A percentile compares a stretch with the other conserved stretches of the same genome.
These are phyloP conservation scores for Moniliella sp. DNA, from an alignment of 1,284 basidiomycete species.

Conservation along the genomic window DNA sequence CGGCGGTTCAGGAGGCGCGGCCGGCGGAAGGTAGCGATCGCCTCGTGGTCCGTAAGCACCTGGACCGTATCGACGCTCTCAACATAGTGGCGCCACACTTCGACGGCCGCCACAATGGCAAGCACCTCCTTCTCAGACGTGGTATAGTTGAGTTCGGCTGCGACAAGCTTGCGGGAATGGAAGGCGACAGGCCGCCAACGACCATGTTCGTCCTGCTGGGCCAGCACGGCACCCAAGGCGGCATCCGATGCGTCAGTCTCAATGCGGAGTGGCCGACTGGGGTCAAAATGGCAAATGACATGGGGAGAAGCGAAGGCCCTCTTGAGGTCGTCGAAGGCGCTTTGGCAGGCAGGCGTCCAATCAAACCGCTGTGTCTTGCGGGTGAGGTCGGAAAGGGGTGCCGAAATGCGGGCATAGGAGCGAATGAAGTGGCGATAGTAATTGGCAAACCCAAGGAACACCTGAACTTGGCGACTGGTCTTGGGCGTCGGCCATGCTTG, in stretches of 20 bases:
- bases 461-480: constrained; percentile 8
- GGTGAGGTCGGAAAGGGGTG: constrained; percentile 1
- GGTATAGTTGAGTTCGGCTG: constrained; percentile 38
- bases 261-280: constrained; percentile 1
- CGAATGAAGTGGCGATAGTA: constrained; percentile 3
- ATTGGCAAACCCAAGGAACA: constrained; percentile 4
- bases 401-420: constrained; percentile 1
- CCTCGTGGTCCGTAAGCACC: constrained; percentile 6
- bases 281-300: constrained; percentile 14
- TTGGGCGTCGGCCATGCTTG: constrained; percentile 35
- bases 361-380: constrained; percentile 2
- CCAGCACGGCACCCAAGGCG: constrained; percentile 2
- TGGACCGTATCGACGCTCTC: constrained; percentile 14
- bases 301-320: constrained; percentile 19
- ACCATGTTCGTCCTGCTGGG: constrained; percentile 2
- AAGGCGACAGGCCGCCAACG: constrained; percentile 4
- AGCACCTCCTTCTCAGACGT: constrained; percentile 39
- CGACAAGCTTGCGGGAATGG: constrained; percentile 7
- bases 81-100: constrained; percentile 35
- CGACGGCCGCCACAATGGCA: constrained; percentile 10
- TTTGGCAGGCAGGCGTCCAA: not conserved
- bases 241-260: constrained; percentile 3
- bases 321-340: constrained; percentile 3
- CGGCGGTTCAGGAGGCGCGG: constrained; percentile 3
- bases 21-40: constrained; percentile 5